Conservation (phyloP, 805 yeast genomes). For the Huiozyma sinensis region DNA sequence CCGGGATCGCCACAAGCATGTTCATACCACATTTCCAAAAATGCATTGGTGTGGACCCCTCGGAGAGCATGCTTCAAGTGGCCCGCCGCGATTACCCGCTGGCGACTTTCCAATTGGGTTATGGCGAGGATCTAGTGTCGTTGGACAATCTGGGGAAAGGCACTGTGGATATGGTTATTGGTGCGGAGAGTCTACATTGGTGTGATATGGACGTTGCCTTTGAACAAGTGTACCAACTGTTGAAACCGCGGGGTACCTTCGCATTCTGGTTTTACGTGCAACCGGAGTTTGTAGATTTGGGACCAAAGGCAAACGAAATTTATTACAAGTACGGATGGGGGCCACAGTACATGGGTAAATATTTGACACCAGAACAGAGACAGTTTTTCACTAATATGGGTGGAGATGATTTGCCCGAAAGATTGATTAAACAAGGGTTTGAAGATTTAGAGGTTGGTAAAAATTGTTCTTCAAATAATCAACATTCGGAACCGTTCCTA, state of each 20-base stretch:
- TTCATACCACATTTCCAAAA: slow-evolving; percentile 29
- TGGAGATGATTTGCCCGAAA: slow-evolving; percentile 2
- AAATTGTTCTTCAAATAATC: background rate
- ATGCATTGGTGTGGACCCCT: slow-evolving; percentile 50
- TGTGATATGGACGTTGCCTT: slow-evolving; percentile 43
- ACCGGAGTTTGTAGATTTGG: slow-evolving; percentile 43
- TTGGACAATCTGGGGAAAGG: background rate
- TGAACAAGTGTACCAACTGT: slow-evolving; percentile 36
- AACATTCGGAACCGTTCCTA: slow-evolving; percentile 21
- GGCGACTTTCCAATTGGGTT: background rate
- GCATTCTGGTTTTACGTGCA: slow-evolving; percentile 69
- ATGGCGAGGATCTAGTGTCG: slow-evolving; percentile 5
- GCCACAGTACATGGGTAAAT: slow-evolving; percentile 44
- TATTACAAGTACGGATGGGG: slow-evolving; percentile 42
- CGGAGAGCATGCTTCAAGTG: slow-evolving; percentile 39
- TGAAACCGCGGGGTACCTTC: slow-evolving; percentile 51
- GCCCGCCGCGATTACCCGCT: slow-evolving; percentile 21
- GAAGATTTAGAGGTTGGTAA: slow-evolving; percentile 30
- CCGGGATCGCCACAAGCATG: slow-evolving; percentile 50
- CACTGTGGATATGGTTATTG: slow-evolving; percentile 46
- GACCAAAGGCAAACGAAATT: slow-evolving; percentile 42
- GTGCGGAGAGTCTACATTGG: slow-evolving; percentile 78
- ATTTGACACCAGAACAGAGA: slow-evolving; percentile 67
- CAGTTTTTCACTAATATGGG: slow-evolving; percentile 25
- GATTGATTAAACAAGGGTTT: slow-evolving; percentile 29